Base-by-base conservation (phyloP, 257 asterid species). In the Osmanthus fragrans region DNA sequence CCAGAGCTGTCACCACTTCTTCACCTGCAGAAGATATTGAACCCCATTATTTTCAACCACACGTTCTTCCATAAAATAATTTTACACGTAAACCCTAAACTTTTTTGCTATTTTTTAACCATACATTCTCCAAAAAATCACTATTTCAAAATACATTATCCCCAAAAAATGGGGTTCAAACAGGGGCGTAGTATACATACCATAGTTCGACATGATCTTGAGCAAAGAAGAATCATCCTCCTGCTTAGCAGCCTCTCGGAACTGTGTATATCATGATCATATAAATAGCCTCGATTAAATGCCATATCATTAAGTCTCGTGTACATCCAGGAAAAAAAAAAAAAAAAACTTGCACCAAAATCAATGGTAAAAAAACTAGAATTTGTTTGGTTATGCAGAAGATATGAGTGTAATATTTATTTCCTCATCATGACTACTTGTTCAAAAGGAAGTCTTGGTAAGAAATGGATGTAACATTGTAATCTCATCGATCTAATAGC, bases 1-100 rank as follows among this genome's bases (percentile, higher is more conserved):
- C 99, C 34, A 93, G 88, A 75, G 99, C 99, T 21, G 96, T 95
- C 36, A 95, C 99, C 80, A 93, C 97, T 80, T 95, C 99, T 87
- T 95, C 99, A 74, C 99, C 99, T 93, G 89, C 73, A 78, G 36
- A 58, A 33, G 73, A 18, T 15, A n/a, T 45, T 32, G 34, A 32
- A 5, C 4, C 34, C 34, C 4, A 32, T 32, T 32, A 32, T 32
- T 32, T 32, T 32, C 34, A 32, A 32, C 34, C 4, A 32, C 34
- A 32, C 4, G 34, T 32, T 32, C 34, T 32, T 0, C 34, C 34
- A 32, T 32, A 32, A 32, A 32, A 32, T 32, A 32, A 30, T 30
- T 32, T 32, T 32, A 32, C 4, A 32, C 4, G 34, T 32, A 32
- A 32, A 32, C 4, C 34, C 34, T 2, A 32, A 32, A 30, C 27